phyloP scores from a whole-genome alignment of 164 flowering plant species.

The Dillenia turbinata region DNA sequence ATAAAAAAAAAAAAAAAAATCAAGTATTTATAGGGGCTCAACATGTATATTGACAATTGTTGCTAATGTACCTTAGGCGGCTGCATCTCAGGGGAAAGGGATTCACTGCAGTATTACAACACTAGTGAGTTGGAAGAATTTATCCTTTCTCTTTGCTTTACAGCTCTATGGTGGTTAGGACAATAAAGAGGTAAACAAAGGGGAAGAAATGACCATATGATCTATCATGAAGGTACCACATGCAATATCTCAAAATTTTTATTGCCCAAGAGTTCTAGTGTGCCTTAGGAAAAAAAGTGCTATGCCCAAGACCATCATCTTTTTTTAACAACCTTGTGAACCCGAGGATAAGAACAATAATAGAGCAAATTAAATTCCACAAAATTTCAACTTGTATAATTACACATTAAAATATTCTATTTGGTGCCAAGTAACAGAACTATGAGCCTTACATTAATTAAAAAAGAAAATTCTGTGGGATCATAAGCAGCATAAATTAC shows the following conservation, averaged over 20 bases:
- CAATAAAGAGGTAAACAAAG: neutral
- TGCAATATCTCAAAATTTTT: no score
- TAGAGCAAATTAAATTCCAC: constrained; percentile 64
- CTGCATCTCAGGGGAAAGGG: constrained; percentile 92
- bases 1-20: no score
- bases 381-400: neutral
- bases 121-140: constrained; percentile 85
- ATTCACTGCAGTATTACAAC: constrained; percentile 88
- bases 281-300: no score
- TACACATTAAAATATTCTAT: no score
- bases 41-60: no score
- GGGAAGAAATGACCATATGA: neutral
- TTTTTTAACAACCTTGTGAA: neutral
- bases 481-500: no score
- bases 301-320: no score
- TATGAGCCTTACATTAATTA: no score
- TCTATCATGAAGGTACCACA: no score
- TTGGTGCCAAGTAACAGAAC: no score
- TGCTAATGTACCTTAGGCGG: constrained; percentile 76
- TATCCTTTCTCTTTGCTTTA: constrained; percentile 86
- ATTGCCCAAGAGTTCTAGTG: no score
- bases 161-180: constrained; percentile 77
- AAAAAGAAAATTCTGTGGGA: neutral
- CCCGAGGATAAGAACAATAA: constrained; percentile 39
- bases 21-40: no score